Evolutionary conservation across 805 yeast genomes (phyloP).

Genomic region (Maudiozyma pseudohumilis): DNA sequence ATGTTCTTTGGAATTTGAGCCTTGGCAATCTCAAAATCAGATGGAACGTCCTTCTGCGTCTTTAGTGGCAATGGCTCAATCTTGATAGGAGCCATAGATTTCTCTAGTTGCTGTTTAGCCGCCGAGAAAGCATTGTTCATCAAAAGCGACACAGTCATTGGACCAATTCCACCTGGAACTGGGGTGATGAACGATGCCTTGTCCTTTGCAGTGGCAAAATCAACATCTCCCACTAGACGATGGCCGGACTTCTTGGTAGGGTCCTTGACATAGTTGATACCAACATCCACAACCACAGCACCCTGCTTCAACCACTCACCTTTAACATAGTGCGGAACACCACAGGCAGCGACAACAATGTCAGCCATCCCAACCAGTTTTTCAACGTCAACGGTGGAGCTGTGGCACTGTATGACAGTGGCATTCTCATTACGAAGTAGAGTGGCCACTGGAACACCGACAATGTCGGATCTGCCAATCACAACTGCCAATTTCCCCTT

Average conservation of each 20-base stretch:
- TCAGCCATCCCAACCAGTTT: constrained; percentile 53
- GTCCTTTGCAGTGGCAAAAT: constrained; percentile 53
- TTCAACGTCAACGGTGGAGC: constrained; percentile 46
- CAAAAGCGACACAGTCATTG: constrained; percentile 97
- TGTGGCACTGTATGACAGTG: constrained; percentile 68
- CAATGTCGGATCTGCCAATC: constrained; percentile 77
- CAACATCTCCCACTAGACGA: constrained; percentile 91
- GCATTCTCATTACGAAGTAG: constrained; percentile 62
- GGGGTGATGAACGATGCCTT: constrained; percentile 74
- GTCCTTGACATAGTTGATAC: constrained; percentile 83
- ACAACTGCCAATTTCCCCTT: constrained; percentile 72
- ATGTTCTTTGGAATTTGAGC: constrained; percentile 81
- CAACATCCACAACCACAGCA: constrained; percentile 85
- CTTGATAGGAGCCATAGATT: constrained; percentile 32
- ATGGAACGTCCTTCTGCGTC: constrained; percentile 64
- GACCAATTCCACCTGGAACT: constrained; percentile 99
- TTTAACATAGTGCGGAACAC: constrained; percentile 72
- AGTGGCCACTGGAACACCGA: constrained; percentile 71
- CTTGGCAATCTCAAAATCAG: constrained; percentile 84
- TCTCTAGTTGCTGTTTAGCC: constrained; percentile 47
- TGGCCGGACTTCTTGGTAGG: constrained; percentile 63
- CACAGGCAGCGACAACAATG: constrained; percentile 82
- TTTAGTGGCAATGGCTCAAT: constrained; percentile 49
- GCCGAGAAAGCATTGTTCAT: constrained; percentile 73
- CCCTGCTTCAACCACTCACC: constrained; percentile 84